A percentile compares a stretch with the other conserved stretches of the same genome.
Evolutionary conservation across 192 early-diverging fungal genomes (phyloP).

Genomic region (Funneliformis geosporum): DNA sequence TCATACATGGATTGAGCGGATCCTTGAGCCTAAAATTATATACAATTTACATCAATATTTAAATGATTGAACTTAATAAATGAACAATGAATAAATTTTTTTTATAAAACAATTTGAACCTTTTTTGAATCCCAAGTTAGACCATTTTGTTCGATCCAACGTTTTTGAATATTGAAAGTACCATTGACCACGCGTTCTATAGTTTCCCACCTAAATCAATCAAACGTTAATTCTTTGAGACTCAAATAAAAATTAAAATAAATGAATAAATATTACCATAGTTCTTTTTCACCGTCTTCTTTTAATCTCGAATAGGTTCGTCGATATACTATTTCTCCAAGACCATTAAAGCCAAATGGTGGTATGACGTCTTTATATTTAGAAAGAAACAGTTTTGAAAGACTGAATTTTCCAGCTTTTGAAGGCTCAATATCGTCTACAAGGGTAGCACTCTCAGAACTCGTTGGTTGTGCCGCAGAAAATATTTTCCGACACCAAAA

Average conservation of each 20-base stretch:
- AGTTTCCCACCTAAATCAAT: slow-evolving; percentile 42
- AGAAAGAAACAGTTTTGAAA: slow-evolving; percentile 18
- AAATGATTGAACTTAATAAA: not conserved
- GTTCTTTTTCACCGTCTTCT: slow-evolving; percentile 35
- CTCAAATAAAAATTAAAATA: not conserved
- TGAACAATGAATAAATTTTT: not conserved
- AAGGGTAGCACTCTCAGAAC: not conserved
- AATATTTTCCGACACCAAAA: not conserved
- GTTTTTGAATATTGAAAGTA: slow-evolving; percentile 51
- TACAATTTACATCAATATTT: not conserved
- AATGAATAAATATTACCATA: slow-evolving; percentile 32
- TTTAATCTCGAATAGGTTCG: slow-evolving; percentile 51
- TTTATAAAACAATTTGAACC: not conserved
- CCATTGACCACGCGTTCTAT: slow-evolving; percentile 52
- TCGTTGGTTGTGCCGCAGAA: not conserved
- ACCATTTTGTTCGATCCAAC: slow-evolving; percentile 36
- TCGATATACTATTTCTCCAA: slow-evolving; percentile 52
- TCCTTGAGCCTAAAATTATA: slow-evolving; percentile 35
- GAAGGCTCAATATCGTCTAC: not conserved
- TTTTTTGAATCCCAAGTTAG: slow-evolving; percentile 43
- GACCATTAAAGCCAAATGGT: slow-evolving; percentile 54
- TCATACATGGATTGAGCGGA: slow-evolving; percentile 52
- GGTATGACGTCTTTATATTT: slow-evolving; percentile 34
- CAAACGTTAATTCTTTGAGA: not conserved
- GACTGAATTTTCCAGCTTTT: slow-evolving; percentile 20